phyloP scores from a whole-genome alignment of 192 early-diverging fungal species.

The Backusella sp. region DNA sequence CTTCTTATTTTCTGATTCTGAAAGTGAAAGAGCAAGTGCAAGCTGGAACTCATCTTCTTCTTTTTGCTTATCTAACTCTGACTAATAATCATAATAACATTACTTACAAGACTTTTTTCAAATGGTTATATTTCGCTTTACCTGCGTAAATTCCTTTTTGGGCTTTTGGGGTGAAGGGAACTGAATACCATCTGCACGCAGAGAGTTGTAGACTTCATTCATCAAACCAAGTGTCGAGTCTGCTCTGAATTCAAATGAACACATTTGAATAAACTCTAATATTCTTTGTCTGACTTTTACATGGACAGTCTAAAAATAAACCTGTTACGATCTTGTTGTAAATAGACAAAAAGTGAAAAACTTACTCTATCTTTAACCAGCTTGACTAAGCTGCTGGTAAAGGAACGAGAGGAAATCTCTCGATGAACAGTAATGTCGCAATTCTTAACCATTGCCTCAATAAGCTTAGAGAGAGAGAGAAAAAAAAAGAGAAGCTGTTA shows the following conservation, averaged over 20 bases:
- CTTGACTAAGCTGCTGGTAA: constrained; percentile 75
- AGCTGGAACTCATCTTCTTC: constrained; percentile 95
- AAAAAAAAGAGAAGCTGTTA: neutral
- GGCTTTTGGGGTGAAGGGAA: constrained; percentile 82
- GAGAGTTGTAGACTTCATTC: constrained; percentile 65
- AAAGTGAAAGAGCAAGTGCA: constrained; percentile 90
- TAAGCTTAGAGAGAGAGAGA: constrained; percentile 61
- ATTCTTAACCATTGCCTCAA: constrained; percentile 91
- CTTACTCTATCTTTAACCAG: constrained; percentile 69
- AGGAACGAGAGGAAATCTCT: constrained; percentile 84
- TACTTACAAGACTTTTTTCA: neutral
- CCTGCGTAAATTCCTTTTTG: constrained; percentile 64
- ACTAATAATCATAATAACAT: constrained; percentile 23
- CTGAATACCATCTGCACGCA: constrained; percentile 49
- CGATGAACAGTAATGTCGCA: constrained; percentile 75
- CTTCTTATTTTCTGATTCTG: constrained; percentile 52
- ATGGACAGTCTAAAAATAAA: constrained; percentile 56
- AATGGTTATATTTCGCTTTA: constrained; percentile 28
- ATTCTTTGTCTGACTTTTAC: constrained; percentile 75
- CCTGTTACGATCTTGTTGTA: too few species aligned
- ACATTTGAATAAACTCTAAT: constrained; percentile 88
- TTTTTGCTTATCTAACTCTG: constrained; percentile 78
- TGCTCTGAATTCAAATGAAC: constrained; percentile 81
- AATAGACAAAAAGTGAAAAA: neutral
- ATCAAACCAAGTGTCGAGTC: constrained; percentile 80